Conservation (phyloP, 352 stramenopile species). For the Pythium pectinolyticum region DNA sequence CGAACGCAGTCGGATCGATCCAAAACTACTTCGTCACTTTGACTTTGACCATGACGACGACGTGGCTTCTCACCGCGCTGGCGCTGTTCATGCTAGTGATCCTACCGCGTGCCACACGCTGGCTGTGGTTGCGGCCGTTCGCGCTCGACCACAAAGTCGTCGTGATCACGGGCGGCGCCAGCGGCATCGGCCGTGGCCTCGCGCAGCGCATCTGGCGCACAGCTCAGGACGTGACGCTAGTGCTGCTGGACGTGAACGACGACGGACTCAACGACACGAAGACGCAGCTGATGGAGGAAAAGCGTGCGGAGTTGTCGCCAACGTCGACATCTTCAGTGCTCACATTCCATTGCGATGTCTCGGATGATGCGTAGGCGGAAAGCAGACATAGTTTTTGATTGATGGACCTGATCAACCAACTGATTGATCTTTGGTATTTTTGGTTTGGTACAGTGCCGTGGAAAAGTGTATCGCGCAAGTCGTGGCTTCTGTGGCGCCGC, state of each 20-base stretch:
- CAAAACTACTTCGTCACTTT: too few relatives aligned
- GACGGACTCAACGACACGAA: slow-evolving; percentile 33
- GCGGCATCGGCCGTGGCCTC: slow-evolving; percentile 50
- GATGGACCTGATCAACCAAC: not conserved
- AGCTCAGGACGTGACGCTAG: slow-evolving; percentile 42
- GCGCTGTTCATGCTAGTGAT: not conserved
- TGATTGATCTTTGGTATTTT: not conserved
- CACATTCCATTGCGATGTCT: slow-evolving; percentile 31
- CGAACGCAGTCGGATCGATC: too few relatives aligned
- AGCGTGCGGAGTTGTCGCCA: too few relatives aligned
- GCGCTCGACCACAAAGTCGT: slow-evolving; percentile 52
- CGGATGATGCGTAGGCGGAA: slow-evolving; percentile 20
- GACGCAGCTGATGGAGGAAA: slow-evolving; percentile 15
- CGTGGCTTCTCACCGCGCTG: not conserved
- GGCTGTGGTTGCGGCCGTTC: slow-evolving; percentile 39
- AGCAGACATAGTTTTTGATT: not conserved
- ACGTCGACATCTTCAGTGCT: slow-evolving; percentile 11
- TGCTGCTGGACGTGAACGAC: slow-evolving; percentile 58
- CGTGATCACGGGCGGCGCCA: slow-evolving; percentile 64
- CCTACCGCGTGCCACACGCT: slow-evolving; percentile 49
- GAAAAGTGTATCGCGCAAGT: slow-evolving; percentile 18
- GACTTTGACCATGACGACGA: not conserved
- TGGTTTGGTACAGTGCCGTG: slow-evolving; percentile 21
- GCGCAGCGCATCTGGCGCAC: slow-evolving; percentile 33
- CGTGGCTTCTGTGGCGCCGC: slow-evolving; percentile 11